Evolutionary conservation across 257 asterid species (phyloP).

Genomic region (Leptodermis oblonga): DNA sequence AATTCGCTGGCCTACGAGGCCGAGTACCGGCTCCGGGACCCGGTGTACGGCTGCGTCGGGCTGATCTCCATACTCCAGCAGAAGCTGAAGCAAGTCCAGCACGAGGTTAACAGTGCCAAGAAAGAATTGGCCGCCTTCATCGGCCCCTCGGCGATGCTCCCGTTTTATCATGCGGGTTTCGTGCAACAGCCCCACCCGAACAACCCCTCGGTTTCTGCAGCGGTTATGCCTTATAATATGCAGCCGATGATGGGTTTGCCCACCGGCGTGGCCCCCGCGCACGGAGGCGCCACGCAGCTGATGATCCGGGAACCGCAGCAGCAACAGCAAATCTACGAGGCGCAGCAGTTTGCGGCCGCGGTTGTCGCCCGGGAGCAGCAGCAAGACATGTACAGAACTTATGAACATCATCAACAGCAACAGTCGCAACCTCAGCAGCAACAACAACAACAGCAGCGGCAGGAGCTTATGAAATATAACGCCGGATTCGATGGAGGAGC

Average conservation of each 20-base stretch:
- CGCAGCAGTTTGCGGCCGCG: conserved; percentile 40
- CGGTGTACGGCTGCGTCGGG: conserved; percentile 93
- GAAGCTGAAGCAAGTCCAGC: conserved; percentile 49
- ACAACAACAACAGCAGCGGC: no score
- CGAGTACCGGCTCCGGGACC: conserved; percentile 65
- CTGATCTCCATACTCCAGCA: conserved; percentile 65
- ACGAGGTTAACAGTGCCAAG: conserved; percentile 50
- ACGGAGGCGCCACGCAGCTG: no score
- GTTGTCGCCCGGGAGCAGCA: conserved; percentile 47
- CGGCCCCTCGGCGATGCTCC: conserved; percentile 52
- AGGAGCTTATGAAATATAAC: conserved; percentile 40
- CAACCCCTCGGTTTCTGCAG: conserved; percentile 28
- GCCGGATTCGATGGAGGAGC: conserved; percentile 45
- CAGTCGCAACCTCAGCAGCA: no score
- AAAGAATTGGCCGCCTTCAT: conserved; percentile 56
- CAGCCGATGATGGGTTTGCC: conserved; percentile 50
- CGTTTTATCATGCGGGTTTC: no score
- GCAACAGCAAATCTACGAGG: conserved; percentile 38
- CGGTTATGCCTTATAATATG: conserved; percentile 40
- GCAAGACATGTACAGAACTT: conserved; percentile 48
- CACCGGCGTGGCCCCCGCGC: conserved; percentile 26
- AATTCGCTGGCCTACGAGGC: conserved; percentile 86
- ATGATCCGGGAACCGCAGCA: conserved; percentile 45
- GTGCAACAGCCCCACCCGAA: conserved; percentile 33
- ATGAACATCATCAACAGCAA: conserved; percentile 51